A percentile compares a stretch with the other conserved stretches of the same genome.
Evolutionary conservation across 768 basidiomycete species (phyloP).

Genomic region (Sutorius australiensis): DNA sequence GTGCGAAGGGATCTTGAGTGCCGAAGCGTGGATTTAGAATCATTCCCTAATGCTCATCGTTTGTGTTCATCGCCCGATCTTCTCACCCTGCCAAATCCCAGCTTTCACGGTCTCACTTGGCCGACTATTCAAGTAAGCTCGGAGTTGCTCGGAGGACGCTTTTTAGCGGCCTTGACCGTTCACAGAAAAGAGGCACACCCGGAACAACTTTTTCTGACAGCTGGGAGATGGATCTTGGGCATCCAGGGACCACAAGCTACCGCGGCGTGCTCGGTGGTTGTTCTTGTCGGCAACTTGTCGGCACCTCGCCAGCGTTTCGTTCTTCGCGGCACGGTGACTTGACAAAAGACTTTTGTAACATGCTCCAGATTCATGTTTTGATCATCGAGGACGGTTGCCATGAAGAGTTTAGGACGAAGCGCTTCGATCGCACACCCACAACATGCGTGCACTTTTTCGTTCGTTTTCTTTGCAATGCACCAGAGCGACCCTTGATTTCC

Average conservation of each 20-base stretch:
- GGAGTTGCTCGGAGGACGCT: slow-evolving; percentile 5
- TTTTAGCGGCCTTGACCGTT: slow-evolving; percentile 8
- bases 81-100: slow-evolving; percentile 2
- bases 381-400: background rate
- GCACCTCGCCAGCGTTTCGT: background rate
- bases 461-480: background rate
- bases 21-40: slow-evolving; percentile 5
- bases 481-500: slow-evolving; percentile 11
- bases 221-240: slow-evolving; percentile 6
- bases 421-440: slow-evolving; percentile 6
- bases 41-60: background rate
- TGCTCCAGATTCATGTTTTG: slow-evolving; percentile 10
- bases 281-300: slow-evolving; percentile 9
- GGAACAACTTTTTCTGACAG: slow-evolving; percentile 11
- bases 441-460: slow-evolving; percentile 3
- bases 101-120: slow-evolving; percentile 3
- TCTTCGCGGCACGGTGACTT: slow-evolving; percentile 8
- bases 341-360: slow-evolving; percentile 1
- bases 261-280: slow-evolving; percentile 5
- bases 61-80: slow-evolving; percentile 5
- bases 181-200: background rate
- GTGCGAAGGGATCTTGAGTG: slow-evolving; percentile 19
- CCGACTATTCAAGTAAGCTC: slow-evolving; percentile 10
- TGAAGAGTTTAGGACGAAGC: slow-evolving; percentile 1
- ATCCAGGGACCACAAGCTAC: slow-evolving; percentile 2